These are phyloP conservation scores for Xylaria acuta DNA, from an alignment of 495 filamentous ascomycete species.

Conservation along the genomic window DNA sequence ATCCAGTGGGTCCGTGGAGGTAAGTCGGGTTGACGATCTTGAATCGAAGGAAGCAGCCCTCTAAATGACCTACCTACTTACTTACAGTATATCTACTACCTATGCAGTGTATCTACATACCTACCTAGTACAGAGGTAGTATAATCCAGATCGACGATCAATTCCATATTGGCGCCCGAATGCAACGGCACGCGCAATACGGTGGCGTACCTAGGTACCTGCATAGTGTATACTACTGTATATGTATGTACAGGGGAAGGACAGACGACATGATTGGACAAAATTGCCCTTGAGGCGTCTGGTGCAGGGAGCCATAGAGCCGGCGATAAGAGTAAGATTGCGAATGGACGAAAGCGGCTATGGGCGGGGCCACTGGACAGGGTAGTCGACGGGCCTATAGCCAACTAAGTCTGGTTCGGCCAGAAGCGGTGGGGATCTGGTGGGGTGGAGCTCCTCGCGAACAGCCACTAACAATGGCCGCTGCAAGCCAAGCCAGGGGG, in stretches of 20 bases:
- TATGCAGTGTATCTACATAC: no score
- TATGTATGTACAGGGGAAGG: not conserved
- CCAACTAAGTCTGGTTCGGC: not conserved
- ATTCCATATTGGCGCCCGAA: not conserved
- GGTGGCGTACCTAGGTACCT: conserved; percentile 12
- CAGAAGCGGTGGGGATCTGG: not conserved
- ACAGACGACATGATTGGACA: not conserved
- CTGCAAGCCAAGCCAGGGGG: conserved; percentile 13
- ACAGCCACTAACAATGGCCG: conserved; percentile 16
- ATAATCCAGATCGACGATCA: conserved; percentile 19
- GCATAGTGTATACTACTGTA: not conserved
- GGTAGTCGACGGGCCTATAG: not conserved
- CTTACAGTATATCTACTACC: not conserved
- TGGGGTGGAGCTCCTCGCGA: not conserved
- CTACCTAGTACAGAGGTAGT: not conserved
- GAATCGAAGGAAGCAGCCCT: not conserved
- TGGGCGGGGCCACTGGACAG: not conserved
- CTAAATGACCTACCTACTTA: not conserved
- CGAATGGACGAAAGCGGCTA: conserved; percentile 15
- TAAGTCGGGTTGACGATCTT: not conserved
- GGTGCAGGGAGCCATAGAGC: conserved; percentile 1
- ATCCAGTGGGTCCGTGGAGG: not conserved
- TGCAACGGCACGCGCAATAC: conserved; percentile 2
- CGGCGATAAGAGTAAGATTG: conserved; percentile 28
- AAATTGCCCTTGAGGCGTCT: not conserved